Conservation (phyloP, 2,329 filamentous ascomycete species). For the Epicoccum sorghinum region DNA sequence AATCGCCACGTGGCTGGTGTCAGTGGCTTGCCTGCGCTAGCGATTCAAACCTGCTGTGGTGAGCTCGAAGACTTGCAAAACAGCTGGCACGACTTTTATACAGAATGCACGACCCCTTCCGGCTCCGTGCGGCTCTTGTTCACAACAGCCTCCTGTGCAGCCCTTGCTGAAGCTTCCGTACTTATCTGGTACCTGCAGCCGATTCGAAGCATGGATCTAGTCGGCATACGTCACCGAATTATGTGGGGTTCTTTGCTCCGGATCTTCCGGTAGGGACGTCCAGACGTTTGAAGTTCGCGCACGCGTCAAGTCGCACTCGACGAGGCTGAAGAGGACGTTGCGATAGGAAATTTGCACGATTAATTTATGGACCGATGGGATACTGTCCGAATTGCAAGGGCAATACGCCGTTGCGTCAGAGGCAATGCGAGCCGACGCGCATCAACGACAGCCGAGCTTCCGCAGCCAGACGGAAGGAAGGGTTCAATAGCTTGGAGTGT, state of each 20-base stretch:
- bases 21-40: conserved; percentile 3
- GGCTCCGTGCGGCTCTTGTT: background rate
- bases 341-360: background rate
- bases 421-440: background rate
- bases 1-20: conserved; percentile 1
- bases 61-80: background rate
- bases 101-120: background rate
- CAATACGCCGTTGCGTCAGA: background rate
- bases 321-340: background rate
- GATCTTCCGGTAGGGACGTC: conserved; percentile 22
- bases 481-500: conserved; percentile 21
- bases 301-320: conserved; percentile 4
- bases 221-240: conserved; percentile 23
- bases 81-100: background rate
- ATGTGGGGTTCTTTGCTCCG: conserved; percentile 28
- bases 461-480: conserved; percentile 14
- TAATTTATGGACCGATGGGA: background rate
- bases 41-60: background rate
- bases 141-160: background rate
- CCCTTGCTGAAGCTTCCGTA: background rate
- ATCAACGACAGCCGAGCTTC: background rate
- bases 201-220: conserved; percentile 3
- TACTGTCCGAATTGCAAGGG: background rate
- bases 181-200: background rate
- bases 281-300: background rate